These are phyloP conservation scores for Phytophthora quininea DNA, from an alignment of 352 stramenopile species.

Conservation along the genomic window DNA sequence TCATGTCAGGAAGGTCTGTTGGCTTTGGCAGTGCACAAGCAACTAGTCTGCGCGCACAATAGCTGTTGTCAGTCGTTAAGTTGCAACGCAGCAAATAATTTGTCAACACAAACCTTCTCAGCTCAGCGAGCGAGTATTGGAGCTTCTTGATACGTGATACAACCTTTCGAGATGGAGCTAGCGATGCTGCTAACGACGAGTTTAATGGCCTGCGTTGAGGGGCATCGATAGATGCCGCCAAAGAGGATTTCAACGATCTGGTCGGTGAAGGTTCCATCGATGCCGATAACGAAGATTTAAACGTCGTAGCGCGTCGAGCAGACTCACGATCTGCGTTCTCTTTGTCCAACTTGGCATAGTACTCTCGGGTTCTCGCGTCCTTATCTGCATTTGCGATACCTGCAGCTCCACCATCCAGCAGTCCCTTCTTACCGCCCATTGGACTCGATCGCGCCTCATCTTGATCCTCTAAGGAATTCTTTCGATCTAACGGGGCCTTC, in stretches of 20 bases:
- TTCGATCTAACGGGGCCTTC: conserved; percentile 30
- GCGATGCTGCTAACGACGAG: conserved; percentile 26
- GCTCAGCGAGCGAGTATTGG: conserved; percentile 55
- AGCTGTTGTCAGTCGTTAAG: too few relatives aligned
- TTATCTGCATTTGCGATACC: conserved; percentile 37
- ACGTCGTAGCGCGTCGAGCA: conserved; percentile 40
- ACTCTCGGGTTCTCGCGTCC: conserved; percentile 51
- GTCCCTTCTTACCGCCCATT: conserved; percentile 21
- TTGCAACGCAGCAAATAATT: conserved; percentile 4
- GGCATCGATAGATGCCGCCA: conserved; percentile 24
- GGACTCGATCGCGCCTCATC: conserved; percentile 17
- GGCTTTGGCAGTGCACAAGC: conserved; percentile 42
- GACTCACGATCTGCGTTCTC: conserved; percentile 55
- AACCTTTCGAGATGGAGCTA: conserved; percentile 22
- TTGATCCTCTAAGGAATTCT: conserved; percentile 21
- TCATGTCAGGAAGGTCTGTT: conserved; percentile 69
- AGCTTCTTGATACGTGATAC: conserved; percentile 48
- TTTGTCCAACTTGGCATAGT: conserved; percentile 62
- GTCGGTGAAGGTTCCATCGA: conserved; percentile 33
- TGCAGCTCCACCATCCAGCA: conserved; percentile 19
- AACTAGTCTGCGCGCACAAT: conserved; percentile 30
- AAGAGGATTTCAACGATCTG: conserved; percentile 23
- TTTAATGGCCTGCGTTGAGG: conserved; percentile 15
- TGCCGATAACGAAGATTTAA: conserved; percentile 61
- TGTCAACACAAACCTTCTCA: conserved; percentile 42